Conservation (phyloP, 768 basidiomycete genomes). For the Tylopilus felleus region DNA sequence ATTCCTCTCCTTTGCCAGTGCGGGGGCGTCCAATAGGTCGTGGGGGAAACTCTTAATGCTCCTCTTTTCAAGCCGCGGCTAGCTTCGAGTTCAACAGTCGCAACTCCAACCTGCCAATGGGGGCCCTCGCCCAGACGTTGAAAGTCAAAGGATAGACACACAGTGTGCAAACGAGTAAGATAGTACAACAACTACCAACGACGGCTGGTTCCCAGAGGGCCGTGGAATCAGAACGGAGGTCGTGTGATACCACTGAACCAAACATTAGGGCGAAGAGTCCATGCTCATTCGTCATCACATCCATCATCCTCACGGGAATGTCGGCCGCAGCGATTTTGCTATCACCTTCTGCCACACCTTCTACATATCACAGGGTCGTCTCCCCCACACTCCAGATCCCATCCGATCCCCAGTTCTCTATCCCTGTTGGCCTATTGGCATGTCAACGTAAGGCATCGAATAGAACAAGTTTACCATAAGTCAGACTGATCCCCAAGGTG, state of each 20-base stretch:
- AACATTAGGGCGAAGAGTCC: not conserved
- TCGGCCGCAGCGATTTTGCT: conserved; percentile 41
- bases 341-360: conserved; percentile 43
- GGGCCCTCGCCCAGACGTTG: no score
- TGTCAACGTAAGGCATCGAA: conserved; percentile 60
- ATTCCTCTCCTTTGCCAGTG: no score
- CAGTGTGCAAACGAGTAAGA: no score
- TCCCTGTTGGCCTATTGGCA: conserved; percentile 74
- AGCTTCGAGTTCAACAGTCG: no score
- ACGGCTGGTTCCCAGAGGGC: no score
- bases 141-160: no score
- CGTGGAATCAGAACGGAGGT: not conserved
- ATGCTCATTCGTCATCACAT: not conserved
- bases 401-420: conserved; percentile 43
- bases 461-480: conserved; percentile 1
- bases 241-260: not conserved
- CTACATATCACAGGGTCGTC: conserved; percentile 63
- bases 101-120: no score
- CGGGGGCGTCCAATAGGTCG: no score
- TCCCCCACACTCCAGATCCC: conserved; percentile 56
- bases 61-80: no score
- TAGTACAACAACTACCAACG: no score
- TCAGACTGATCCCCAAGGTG: conserved; percentile 41
- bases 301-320: conserved; percentile 12
- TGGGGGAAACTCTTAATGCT: no score